Percentiles rank a stretch among this genome's conserved stretches.
Conservation (phyloP, 2,329 filamentous ascomycete species). For the Penicillium sp. region DNA sequence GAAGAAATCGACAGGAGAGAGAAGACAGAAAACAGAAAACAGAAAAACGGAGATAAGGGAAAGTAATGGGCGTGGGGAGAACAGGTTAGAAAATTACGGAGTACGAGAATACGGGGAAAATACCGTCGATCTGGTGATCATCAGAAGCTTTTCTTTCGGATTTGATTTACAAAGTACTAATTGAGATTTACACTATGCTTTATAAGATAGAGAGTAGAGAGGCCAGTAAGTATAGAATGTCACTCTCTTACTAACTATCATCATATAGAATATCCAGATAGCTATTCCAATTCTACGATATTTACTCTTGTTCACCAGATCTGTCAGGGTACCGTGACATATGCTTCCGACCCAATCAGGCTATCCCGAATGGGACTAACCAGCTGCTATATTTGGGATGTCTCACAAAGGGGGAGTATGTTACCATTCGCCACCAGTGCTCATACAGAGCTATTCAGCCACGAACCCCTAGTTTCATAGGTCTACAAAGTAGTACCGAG, state of each 20-base stretch:
- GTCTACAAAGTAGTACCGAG: not conserved
- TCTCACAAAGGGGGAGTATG: conserved; percentile 12
- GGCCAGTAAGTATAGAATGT: too few species aligned
- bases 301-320: not conserved
- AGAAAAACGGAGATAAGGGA: conserved; percentile 5
- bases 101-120: not conserved
- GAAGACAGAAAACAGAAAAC: too few species aligned
- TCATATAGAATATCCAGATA: not conserved
- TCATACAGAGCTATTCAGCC: conserved; percentile 7
- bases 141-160: not conserved
- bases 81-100: not conserved
- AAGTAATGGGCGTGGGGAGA: conserved; percentile 5
- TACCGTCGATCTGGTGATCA: conserved; percentile 8
- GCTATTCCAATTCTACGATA: not conserved
- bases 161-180: too few species aligned
- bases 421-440: not conserved
- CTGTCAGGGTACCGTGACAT: not conserved
- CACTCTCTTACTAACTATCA: too few species aligned
- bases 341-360: not conserved
- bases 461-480: conserved; percentile 19
- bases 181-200: too few species aligned
- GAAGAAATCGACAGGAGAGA: not conserved
- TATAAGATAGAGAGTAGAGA: too few species aligned
- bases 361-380: not conserved
- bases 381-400: conserved; percentile 20